Evolutionary conservation across 768 basidiomycete species (phyloP).

Genomic region (Chalciporus piperatus): DNA sequence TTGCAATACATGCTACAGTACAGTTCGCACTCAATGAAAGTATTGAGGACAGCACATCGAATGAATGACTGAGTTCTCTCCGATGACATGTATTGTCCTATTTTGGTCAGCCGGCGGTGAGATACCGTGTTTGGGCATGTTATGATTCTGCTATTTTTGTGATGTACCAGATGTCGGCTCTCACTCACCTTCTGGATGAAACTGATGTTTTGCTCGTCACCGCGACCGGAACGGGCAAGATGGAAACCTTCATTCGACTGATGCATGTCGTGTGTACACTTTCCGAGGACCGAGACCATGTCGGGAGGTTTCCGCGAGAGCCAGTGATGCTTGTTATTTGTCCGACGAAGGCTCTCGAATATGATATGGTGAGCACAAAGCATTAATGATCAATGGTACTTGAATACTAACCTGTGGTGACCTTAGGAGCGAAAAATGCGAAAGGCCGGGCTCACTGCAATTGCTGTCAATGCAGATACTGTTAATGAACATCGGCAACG

Average conservation of each 20-base stretch:
- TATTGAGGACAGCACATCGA: too few species aligned
- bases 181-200: not conserved
- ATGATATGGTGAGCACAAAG: conserved; percentile 23
- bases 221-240: conserved; percentile 1
- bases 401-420: too few species aligned
- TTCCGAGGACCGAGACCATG: too few species aligned
- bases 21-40: too few species aligned
- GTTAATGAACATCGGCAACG: not conserved
- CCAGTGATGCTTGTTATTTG: conserved; percentile 19
- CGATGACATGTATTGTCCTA: too few species aligned
- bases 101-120: too few species aligned
- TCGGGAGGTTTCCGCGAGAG: conserved; percentile 8
- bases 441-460: not conserved
- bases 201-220: conserved; percentile 2
- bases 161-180: conserved; percentile 3
- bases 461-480: conserved; percentile 25
- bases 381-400: too few species aligned
- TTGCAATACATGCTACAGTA: too few species aligned
- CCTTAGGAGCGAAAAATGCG: too few species aligned
- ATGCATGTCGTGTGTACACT: not conserved
- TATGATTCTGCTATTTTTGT: too few species aligned
- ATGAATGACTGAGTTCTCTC: too few species aligned
- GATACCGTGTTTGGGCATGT: too few species aligned
- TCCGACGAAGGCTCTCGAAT: conserved; percentile 24
- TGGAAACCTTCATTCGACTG: not conserved